Base-by-base conservation (phyloP, 768 basidiomycete genomes). In the Termitomyces sp. region DNA sequence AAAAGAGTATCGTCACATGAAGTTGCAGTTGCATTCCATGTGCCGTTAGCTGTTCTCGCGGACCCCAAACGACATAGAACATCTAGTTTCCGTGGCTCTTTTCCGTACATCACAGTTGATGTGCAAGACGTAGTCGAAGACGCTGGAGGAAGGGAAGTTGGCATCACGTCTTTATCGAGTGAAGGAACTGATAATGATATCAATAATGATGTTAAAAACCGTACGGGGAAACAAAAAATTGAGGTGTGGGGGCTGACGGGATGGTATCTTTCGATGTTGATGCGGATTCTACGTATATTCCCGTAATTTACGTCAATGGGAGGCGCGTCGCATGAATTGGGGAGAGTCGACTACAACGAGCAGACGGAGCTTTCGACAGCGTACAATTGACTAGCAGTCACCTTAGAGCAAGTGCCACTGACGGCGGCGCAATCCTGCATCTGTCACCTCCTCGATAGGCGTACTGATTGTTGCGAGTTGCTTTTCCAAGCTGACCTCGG, bases 211-310 rank as follows among this genome's bases (percentile, higher is more conserved):
- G 19, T 42, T 52, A 66, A 70, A 51, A 75, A 77, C 50, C 75
- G 80, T 14, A 67, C 69, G 19, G 77, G 74, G 28, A 69, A 67
- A 40, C 70, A 73, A 46, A 73, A 73, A 56, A 68, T 90, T 16
- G 87, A 91, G 64, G 82, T 91, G 27, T 92, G 90, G 88, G 89
- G 91, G 0, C 70, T 92, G 65, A 91, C 91, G 21, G 91, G 89
- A 35, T 91, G 89, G 88, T 92, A 90, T 72, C 73, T 90, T 52
- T 79, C 77, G 45, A 62, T 80, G 47, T 70, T 91, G 62, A 82
- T 89, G 82, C 79, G 74, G 59, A 72, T 70, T 19, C 64, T 89
- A 60, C 70, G 72, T 47, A 72, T 82, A 34, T 79, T 83, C 65
- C 71, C 68, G 58, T 77, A 72, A 59, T 35, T 19, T 32, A 28